Conservation (phyloP, 108 stramenopile species). For the Mayamaea pseudoterrestris region DNA sequence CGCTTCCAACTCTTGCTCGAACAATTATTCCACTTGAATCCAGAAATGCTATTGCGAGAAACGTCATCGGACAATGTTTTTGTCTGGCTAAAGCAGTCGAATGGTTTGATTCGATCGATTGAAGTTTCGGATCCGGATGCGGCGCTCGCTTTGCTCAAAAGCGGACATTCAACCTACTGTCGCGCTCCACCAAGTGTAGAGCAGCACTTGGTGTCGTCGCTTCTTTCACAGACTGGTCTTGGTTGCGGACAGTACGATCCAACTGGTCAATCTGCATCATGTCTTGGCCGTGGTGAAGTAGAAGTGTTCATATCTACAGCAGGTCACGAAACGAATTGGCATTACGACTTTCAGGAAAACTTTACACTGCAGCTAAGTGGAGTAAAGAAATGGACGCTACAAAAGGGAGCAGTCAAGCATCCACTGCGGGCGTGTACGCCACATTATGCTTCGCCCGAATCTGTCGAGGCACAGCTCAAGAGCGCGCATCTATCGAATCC, state of each 20-base stretch:
- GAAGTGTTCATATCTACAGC: slow-evolving; percentile 66
- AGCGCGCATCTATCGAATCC: slow-evolving; percentile 39
- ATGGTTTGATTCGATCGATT: slow-evolving; percentile 41
- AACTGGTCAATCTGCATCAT: slow-evolving; percentile 19
- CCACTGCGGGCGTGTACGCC: slow-evolving; percentile 79
- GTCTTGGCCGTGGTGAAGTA: slow-evolving; percentile 79
- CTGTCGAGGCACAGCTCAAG: slow-evolving; percentile 81
- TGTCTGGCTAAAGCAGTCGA: slow-evolving; percentile 6
- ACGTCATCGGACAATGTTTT: slow-evolving; percentile 11
- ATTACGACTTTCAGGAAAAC: slow-evolving; percentile 92
- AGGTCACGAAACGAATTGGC: slow-evolving; percentile 65
- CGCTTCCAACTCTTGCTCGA: slow-evolving; percentile 21
- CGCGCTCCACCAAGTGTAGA: slow-evolving; percentile 80
- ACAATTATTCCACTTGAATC: slow-evolving; percentile 40
- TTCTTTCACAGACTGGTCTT: slow-evolving; percentile 53
- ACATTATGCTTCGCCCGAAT: slow-evolving; percentile 54
- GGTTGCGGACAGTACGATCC: slow-evolving; percentile 74
- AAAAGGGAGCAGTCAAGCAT: slow-evolving; percentile 47
- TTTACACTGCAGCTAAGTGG: slow-evolving; percentile 87
- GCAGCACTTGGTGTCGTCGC: slow-evolving; percentile 39
- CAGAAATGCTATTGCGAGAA: slow-evolving; percentile 39
- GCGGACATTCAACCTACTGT: slow-evolving; percentile 78
- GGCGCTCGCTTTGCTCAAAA: slow-evolving; percentile 46
- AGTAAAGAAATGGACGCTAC: slow-evolving; percentile 69
- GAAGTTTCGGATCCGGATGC: slow-evolving; percentile 61